Evolutionary conservation across 2,329 filamentous ascomycete genomes (phyloP).

Genomic region (Pseudogymnoascus sp.): DNA sequence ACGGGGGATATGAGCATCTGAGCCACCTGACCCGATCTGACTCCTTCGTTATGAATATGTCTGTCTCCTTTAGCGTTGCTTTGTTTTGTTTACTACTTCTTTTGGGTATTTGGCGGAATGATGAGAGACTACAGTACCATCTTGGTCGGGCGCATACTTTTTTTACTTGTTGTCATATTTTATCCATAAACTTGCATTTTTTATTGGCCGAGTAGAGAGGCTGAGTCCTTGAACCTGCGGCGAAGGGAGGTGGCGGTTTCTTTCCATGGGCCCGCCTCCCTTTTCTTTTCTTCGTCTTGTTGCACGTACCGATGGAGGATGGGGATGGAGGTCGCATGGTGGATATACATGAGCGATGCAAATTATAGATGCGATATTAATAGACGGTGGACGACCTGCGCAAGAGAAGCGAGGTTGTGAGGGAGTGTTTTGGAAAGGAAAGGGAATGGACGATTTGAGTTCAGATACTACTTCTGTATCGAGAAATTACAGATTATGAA

Average conservation of each 20-base stretch:
- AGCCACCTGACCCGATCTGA: neutral
- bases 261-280: neutral
- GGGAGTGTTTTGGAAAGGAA: neutral
- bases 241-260: neutral
- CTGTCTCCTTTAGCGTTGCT: conserved; percentile 3
- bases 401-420: neutral
- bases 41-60: neutral
- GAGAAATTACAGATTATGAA: neutral
- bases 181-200: neutral
- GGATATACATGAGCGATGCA: conserved; percentile 1
- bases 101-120: neutral
- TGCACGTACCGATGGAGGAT: neutral
- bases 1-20: conserved; percentile 19
- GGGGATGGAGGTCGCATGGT: neutral
- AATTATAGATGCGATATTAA: neutral
- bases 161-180: neutral
- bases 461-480: neutral
- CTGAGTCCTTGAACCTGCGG: neutral
- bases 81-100: neutral
- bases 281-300: neutral
- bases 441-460: neutral
- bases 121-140: conserved; percentile 4
- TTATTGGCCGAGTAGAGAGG: conserved; percentile 4
- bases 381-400: neutral
- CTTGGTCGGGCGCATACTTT: neutral